Evolutionary conservation across 2,329 filamentous ascomycete species (phyloP).

Genomic region (Aspergillus sp.): DNA sequence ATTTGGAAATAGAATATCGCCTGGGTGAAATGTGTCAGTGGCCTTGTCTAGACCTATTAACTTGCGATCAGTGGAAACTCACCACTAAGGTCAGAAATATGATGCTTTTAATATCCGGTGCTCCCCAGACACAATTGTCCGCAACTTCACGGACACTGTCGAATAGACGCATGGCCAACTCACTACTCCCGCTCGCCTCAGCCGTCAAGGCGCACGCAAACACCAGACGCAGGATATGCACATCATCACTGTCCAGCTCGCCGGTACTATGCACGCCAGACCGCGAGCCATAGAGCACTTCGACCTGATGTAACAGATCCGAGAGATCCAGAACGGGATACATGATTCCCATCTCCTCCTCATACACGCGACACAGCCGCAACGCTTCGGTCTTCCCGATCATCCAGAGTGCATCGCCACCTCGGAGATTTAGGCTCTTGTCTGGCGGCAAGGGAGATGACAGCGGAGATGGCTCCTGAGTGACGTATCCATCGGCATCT

Average conservation of each 20-base stretch:
- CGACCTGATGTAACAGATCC: slow-evolving; percentile 66
- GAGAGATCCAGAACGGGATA: slow-evolving; percentile 78
- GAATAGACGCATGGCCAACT: slow-evolving; percentile 70
- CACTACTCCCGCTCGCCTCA: slow-evolving; percentile 75
- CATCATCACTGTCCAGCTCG: slow-evolving; percentile 57
- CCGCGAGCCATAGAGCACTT: slow-evolving; percentile 53
- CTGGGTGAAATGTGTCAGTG: slow-evolving; percentile 34
- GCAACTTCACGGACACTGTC: slow-evolving; percentile 71
- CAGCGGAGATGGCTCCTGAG: slow-evolving; percentile 36
- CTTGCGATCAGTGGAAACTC: slow-evolving; percentile 5
- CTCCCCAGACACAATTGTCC: slow-evolving; percentile 62
- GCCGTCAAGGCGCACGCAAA: slow-evolving; percentile 74
- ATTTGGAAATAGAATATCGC: slow-evolving; percentile 78
- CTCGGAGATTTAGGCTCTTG: background rate
- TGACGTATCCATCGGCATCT: slow-evolving; percentile 52
- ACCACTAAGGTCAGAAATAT: slow-evolving; percentile 55
- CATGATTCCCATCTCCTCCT: slow-evolving; percentile 88
- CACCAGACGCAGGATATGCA: slow-evolving; percentile 76
- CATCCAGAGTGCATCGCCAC: slow-evolving; percentile 71
- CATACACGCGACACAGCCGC: slow-evolving; percentile 73
- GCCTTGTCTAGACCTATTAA: no score
- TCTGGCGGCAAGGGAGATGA: slow-evolving; percentile 25
- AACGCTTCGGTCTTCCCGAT: slow-evolving; percentile 74
- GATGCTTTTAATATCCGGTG: slow-evolving; percentile 58
- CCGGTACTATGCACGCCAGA: slow-evolving; percentile 30